Evolutionary conservation across 257 asterid species (phyloP).

Genomic region (Coffea canephora): DNA sequence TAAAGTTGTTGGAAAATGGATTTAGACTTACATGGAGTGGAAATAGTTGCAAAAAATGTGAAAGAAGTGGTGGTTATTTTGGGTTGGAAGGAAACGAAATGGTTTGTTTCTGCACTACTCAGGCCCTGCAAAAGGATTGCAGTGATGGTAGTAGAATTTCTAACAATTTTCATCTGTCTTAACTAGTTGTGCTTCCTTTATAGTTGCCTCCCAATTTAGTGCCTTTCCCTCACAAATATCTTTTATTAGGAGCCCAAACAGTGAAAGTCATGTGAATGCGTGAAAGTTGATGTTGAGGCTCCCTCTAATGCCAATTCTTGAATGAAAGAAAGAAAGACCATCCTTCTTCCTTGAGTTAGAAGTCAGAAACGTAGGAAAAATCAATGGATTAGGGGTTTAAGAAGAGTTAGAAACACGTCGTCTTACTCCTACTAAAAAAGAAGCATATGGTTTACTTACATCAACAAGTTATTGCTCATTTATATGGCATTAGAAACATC

Average conservation of each 20-base stretch:
- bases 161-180: not conserved
- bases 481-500: not conserved
- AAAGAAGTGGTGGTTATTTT: not conserved
- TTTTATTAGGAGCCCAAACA: not conserved
- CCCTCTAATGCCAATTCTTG: not conserved
- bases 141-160: not conserved
- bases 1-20: not conserved
- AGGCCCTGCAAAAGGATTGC: not conserved
- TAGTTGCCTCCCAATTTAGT: not conserved
- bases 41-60: not conserved
- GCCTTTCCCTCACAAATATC: not conserved
- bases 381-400: not conserved
- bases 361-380: no score
- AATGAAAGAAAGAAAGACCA: not conserved
- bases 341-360: not conserved
- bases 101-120: not conserved
- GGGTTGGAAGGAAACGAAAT: not conserved
- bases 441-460: not conserved
- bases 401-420: no score
- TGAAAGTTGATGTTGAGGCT: not conserved
- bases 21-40: not conserved
- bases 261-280: not conserved
- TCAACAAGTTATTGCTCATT: not conserved
- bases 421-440: not conserved
- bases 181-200: not conserved